These are phyloP conservation scores for Singerocomus rubriflavus DNA, from an alignment of 1,284 basidiomycete genomes.

Conservation along the genomic window DNA sequence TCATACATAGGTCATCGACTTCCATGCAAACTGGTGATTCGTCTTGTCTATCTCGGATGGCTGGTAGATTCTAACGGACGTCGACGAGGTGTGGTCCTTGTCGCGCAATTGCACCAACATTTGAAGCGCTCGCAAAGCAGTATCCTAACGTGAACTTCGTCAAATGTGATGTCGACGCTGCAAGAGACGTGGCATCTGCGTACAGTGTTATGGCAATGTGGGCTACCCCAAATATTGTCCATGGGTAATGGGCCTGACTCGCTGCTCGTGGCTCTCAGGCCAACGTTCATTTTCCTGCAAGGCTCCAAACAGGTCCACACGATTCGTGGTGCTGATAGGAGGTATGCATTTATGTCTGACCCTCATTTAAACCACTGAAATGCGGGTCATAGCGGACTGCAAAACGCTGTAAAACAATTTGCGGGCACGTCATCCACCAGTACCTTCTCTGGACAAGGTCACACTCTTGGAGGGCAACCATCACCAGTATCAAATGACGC, in stretches of 20 bases:
- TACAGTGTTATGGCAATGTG: constrained; percentile 70
- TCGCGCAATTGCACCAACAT: constrained; percentile 72
- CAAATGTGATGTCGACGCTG: constrained; percentile 77
- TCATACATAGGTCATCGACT: constrained; percentile 67
- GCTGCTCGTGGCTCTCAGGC: constrained; percentile 44
- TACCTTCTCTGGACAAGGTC: constrained; percentile 67
- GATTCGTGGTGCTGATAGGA: constrained; percentile 64
- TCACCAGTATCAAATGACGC: constrained; percentile 33
- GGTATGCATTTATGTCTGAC: constrained; percentile 39
- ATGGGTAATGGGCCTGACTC: constrained; percentile 1
- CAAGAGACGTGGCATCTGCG: constrained; percentile 55
- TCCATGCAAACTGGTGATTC: constrained; percentile 72
- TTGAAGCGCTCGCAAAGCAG: constrained; percentile 63
- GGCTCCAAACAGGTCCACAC: constrained; percentile 64
- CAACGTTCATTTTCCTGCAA: constrained; percentile 74
- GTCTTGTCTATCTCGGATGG: constrained; percentile 1
- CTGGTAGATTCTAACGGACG: constrained; percentile 9
- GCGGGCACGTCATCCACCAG: constrained; percentile 35
- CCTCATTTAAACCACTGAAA: constrained; percentile 1
- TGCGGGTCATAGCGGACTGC: constrained; percentile 46
- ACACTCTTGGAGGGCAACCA: constrained; percentile 56
- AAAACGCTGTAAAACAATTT: constrained; percentile 54
- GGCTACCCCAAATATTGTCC: constrained; percentile 14
- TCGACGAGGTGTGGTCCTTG: constrained; percentile 74
- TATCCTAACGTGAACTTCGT: constrained; percentile 70